Percentiles rank a stretch among this genome's conserved stretches.
Evolutionary conservation across 345 rosid genomes (phyloP).

Genomic region (Hirschfeldia incana): DNA sequence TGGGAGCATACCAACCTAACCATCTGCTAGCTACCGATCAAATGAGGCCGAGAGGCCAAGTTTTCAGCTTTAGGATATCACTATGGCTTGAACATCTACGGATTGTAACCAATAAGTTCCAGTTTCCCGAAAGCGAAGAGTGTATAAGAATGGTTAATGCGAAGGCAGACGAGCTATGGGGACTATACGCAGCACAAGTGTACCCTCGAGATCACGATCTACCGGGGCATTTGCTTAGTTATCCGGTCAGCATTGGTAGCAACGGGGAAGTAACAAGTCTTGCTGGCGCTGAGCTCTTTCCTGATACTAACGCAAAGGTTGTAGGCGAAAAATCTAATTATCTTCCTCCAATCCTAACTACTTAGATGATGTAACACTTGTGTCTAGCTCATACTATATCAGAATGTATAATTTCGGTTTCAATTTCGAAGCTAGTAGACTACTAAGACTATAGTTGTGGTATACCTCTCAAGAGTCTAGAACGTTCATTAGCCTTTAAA

Average conservation of each 20-base stretch:
- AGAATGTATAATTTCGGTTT: background rate
- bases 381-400: background rate
- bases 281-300: constrained; percentile 47
- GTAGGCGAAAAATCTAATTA: constrained; percentile 29
- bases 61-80: constrained; percentile 61
- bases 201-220: constrained; percentile 36
- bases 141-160: constrained; percentile 47
- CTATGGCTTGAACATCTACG: constrained; percentile 70
- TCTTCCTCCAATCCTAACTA: background rate
- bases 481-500: background rate
- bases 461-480: background rate
- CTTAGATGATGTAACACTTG: constrained; percentile 28
- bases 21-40: constrained; percentile 42
- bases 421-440: background rate
- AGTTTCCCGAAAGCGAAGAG: constrained; percentile 42
- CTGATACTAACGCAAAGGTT: constrained; percentile 73
- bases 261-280: constrained; percentile 48
- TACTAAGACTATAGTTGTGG: background rate
- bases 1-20: constrained; percentile 82
- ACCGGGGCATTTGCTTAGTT: constrained; percentile 54
- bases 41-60: constrained; percentile 48
- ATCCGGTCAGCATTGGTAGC: constrained; percentile 54
- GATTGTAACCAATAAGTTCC: background rate
- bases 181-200: constrained; percentile 39
- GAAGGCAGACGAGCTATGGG: constrained; percentile 49